phyloP scores from a whole-genome alignment of 1,284 basidiomycete species.

The Neonothopanus nambi region DNA sequence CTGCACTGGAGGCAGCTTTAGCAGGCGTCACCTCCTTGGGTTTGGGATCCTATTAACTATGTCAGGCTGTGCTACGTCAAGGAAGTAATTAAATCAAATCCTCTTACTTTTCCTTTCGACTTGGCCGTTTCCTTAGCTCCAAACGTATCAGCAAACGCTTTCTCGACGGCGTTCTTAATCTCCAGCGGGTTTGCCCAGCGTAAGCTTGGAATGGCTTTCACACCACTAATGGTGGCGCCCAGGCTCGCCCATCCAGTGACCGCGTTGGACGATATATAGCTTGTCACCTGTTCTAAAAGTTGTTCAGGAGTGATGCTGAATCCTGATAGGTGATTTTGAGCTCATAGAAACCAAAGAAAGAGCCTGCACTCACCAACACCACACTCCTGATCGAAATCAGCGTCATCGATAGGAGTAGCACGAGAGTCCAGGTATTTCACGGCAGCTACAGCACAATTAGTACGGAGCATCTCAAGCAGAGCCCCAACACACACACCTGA shows the following conservation, averaged over 20 bases:
- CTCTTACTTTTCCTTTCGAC: conserved; percentile 67
- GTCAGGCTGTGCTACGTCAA: background rate
- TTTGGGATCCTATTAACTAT: conserved; percentile 51
- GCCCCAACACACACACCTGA: conserved; percentile 50
- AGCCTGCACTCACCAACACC: conserved; percentile 77
- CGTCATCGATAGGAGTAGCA: conserved; percentile 63
- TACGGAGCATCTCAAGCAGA: background rate
- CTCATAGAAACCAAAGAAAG: conserved; percentile 1
- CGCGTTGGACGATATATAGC: conserved; percentile 59
- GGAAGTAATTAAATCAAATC: background rate
- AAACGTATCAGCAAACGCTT: conserved; percentile 73
- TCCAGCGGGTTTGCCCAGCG: conserved; percentile 93
- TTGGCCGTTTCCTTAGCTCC: conserved; percentile 76
- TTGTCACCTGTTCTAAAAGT: conserved; percentile 59
- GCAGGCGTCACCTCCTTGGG: conserved; percentile 43
- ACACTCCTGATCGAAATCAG: conserved; percentile 78
- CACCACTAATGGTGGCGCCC: conserved; percentile 67
- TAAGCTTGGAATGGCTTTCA: conserved; percentile 70
- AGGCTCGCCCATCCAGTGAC: conserved; percentile 77
- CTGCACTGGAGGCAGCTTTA: conserved; percentile 24
- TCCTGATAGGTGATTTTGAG: conserved; percentile 46
- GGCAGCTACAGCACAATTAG: conserved; percentile 55
- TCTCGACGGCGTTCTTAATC: conserved; percentile 86
- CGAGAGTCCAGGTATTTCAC: conserved; percentile 75
- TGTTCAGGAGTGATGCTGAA: conserved; percentile 78